These are phyloP conservation scores for Heteromeles arbutifolia DNA, from an alignment of 306 rosid species.

Conservation along the genomic window DNA sequence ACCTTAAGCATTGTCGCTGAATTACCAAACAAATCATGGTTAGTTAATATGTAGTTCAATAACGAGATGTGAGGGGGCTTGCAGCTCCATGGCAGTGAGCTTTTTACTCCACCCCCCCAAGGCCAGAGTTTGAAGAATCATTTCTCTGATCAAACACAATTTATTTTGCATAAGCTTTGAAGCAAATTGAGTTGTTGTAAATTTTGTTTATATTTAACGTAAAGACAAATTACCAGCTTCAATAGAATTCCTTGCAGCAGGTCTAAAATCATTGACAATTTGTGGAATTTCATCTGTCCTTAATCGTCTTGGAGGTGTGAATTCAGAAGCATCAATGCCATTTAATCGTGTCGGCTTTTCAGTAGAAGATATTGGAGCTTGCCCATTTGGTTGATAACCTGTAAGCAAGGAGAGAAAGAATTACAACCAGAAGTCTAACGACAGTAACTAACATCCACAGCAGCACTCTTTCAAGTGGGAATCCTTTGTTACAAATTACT, in stretches of 20 bases:
- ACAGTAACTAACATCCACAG: neutral
- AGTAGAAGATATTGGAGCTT: slow-evolving; percentile 53
- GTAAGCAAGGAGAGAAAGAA: neutral
- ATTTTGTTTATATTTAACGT: neutral
- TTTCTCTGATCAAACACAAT: neutral
- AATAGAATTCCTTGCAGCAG: slow-evolving; percentile 56
- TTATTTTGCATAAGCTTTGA: neutral
- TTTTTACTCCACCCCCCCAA: neutral
- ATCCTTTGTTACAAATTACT: neutral
- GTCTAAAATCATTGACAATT: slow-evolving; percentile 54
- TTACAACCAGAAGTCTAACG: neutral
- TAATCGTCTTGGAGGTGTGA: slow-evolving; percentile 53
- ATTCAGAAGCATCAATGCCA: slow-evolving; percentile 33
- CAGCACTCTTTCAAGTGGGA: neutral
- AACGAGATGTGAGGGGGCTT: neutral
- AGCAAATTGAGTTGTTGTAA: neutral
- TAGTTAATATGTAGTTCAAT: neutral
- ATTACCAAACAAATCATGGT: neutral
- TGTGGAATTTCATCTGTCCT: slow-evolving; percentile 54
- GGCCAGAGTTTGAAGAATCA: neutral
- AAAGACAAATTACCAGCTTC: slow-evolving; percentile 53
- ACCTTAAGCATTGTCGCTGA: neutral
- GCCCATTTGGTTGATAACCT: slow-evolving; percentile 49
- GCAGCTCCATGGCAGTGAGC: neutral
- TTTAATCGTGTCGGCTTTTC: neutral